A percentile compares a stretch with the other conserved stretches of the same genome.
These are phyloP conservation scores for Teunomyces kruisii DNA, from an alignment of 805 yeast genomes.

Conservation along the genomic window DNA sequence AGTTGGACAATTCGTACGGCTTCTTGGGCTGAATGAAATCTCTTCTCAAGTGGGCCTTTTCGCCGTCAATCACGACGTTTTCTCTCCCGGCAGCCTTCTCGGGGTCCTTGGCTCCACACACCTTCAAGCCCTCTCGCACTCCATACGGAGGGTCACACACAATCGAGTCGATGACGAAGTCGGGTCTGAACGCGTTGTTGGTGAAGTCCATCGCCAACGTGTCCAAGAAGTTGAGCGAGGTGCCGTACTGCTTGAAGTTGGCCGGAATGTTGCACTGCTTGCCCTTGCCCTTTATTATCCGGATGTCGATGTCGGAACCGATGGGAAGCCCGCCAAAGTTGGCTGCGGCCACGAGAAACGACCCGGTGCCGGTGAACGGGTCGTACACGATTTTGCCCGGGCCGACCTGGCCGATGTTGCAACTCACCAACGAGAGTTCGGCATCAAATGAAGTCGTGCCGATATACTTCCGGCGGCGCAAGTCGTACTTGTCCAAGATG, in stretches of 20 bases:
- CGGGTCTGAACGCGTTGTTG: constrained; percentile 71
- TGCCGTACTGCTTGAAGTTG: constrained; percentile 76
- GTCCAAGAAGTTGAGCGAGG: constrained; percentile 61
- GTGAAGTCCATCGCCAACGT: constrained; percentile 93
- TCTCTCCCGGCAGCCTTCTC: constrained; percentile 74
- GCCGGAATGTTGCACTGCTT: constrained; percentile 50
- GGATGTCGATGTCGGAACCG: constrained; percentile 90
- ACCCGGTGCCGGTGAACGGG: constrained; percentile 97
- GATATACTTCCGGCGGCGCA: constrained; percentile 78
- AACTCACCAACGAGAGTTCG: constrained; percentile 81
- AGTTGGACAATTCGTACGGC: constrained; percentile 75
- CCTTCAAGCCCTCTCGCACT: constrained; percentile 91
- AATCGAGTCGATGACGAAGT: constrained; percentile 70
- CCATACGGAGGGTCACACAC: constrained; percentile 98
- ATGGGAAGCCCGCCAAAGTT: constrained; percentile 75
- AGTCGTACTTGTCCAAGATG: constrained; percentile 73
- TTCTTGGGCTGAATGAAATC: constrained; percentile 93
- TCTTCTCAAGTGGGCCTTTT: constrained; percentile 68
- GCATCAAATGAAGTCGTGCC: constrained; percentile 98
- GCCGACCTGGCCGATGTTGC: constrained; percentile 78
- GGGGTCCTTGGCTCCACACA: constrained; percentile 75
- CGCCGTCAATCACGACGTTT: constrained; percentile 71
- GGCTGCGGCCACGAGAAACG: constrained; percentile 86
- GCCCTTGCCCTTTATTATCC: constrained; percentile 70
- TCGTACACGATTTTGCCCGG: constrained; percentile 74